Evolutionary conservation across 2,329 filamentous ascomycete genomes (phyloP), one percentile per base, ranked within the genome.

Genomic region (Penicillium sp.): DNA sequence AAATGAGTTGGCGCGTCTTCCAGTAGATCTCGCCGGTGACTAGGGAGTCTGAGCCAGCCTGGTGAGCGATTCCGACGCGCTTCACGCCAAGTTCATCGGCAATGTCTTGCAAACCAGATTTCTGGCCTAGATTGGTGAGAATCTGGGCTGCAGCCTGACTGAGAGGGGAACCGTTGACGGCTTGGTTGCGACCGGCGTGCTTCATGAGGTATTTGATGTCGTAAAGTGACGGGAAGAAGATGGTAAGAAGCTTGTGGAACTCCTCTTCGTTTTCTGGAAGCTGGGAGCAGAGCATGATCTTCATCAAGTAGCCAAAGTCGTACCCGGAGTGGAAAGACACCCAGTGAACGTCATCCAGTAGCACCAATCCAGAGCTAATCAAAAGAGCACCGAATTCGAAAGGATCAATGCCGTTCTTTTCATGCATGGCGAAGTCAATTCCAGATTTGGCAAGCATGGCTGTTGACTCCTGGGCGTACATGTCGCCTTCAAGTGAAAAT

Each of bases 201-300:
- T 95, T 95, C 81, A 96, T 91, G 35, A 98, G 80, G 68, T 93
- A 95, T 73, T 98, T 98, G 59, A 98, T 93, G 66, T 98, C 93
- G 68, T 93, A 95, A 0, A 95, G 82, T 17, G 84, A 85, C 0
- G 93, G 93, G 68, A 98, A 98, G 76, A 91, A 97, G 41, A 88
- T 84, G 65, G 87, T 87, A 71, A 97, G 88, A 42, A 91, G 80
- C 62, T 84, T 81, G 65, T 94, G 87, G 68, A 97, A 98, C 56
- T 93, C 84, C 43, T 84, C 79, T 67, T 97, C 93, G 59, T 95
- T 88, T 59, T 89, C 87, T 0, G 93, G 93, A 7, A 98, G 77
- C 39, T 85, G 82, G 57, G 83, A 80, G 70, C 87, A 87, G 50
- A 87, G 84, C 67, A 98, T 83, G 51, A 96, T 83, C 72, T 98